Evolutionary conservation across 2,329 filamentous ascomycete genomes (phyloP).

Genomic region (Gaeumannomyces sp.): DNA sequence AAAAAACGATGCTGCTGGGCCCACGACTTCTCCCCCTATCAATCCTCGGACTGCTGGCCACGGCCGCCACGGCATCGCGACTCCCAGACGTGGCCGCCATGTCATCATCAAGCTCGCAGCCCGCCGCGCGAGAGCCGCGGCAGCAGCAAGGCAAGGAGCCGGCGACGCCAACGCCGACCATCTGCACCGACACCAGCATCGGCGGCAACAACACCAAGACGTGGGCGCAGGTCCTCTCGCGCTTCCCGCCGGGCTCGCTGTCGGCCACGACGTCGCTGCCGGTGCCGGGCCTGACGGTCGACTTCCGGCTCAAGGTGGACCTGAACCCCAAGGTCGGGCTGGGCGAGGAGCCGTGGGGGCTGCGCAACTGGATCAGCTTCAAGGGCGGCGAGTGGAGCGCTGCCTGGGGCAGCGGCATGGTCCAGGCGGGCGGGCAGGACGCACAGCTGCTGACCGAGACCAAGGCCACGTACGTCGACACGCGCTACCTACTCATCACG

Average conservation of each 20-base stretch:
- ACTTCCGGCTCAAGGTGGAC: slow-evolving; percentile 15
- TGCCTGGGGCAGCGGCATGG: slow-evolving; percentile 14
- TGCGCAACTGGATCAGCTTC: slow-evolving; percentile 17
- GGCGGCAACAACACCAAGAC: slow-evolving; percentile 1
- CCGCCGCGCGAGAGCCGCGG: background rate
- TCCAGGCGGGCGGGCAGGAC: slow-evolving; percentile 16
- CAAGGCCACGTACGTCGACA: slow-evolving; percentile 16
- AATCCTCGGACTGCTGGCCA: background rate
- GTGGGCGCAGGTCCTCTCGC: slow-evolving; percentile 7
- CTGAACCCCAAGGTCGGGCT: slow-evolving; percentile 14
- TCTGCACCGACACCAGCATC: slow-evolving; percentile 3
- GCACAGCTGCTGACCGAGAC: slow-evolving; percentile 15
- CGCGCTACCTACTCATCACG: slow-evolving; percentile 15
- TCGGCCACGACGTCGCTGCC: slow-evolving; percentile 12
- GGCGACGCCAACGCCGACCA: background rate
- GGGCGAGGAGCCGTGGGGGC: slow-evolving; percentile 13
- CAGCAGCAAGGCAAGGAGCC: background rate
- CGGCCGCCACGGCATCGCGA: background rate
- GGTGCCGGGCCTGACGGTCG: slow-evolving; percentile 11
- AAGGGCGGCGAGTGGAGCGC: slow-evolving; percentile 14
- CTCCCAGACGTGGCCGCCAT: background rate
- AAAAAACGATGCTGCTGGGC: background rate
- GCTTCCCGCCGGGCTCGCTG: slow-evolving; percentile 12
- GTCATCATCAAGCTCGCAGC: background rate
- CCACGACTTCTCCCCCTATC: background rate